A percentile compares a stretch with the other conserved stretches of the same genome.
Conservation (phyloP, 1,284 basidiomycete species). For the Macrocystidia cucumis region DNA sequence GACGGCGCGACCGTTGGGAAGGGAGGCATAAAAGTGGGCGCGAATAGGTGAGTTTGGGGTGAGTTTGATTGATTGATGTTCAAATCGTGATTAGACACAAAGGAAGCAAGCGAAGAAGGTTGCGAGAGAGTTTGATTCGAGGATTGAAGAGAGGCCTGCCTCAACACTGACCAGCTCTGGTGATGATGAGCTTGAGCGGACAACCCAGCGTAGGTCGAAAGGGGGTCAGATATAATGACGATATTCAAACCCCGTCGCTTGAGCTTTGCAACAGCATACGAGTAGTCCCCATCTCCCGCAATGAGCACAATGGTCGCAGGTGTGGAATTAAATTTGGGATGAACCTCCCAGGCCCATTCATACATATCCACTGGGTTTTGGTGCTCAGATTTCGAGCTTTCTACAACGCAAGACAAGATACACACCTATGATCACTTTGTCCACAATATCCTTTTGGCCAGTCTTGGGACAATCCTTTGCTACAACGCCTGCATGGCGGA, state of each 20-base stretch:
- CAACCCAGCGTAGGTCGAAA: too few species aligned
- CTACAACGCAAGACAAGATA: background rate
- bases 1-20: too few species aligned
- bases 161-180: too few species aligned
- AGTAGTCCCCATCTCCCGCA: slow-evolving; percentile 52
- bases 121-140: too few species aligned
- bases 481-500: slow-evolving; percentile 53
- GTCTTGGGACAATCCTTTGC: slow-evolving; percentile 52
- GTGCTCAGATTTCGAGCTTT: background rate
- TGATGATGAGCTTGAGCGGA: too few species aligned
- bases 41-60: too few species aligned
- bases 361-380: slow-evolving; percentile 46
- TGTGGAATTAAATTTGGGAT: slow-evolving; percentile 46
- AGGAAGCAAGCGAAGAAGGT: too few species aligned
- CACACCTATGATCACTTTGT: slow-evolving; percentile 48
- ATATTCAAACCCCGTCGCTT: slow-evolving; percentile 41
- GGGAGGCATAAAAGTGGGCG: too few species aligned
- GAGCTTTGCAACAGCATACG: slow-evolving; percentile 47
- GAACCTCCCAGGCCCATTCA: too few species aligned
- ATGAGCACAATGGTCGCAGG: slow-evolving; percentile 48
- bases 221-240: slow-evolving; percentile 44
- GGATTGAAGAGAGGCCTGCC: too few species aligned
- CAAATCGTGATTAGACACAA: too few species aligned
- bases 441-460: slow-evolving; percentile 44
- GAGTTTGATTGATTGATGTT: too few species aligned